A percentile compares a stretch with the other conserved stretches of the same genome.
Conservation (phyloP, 148 eudicot genomes). For the Rhododendron vialii region DNA sequence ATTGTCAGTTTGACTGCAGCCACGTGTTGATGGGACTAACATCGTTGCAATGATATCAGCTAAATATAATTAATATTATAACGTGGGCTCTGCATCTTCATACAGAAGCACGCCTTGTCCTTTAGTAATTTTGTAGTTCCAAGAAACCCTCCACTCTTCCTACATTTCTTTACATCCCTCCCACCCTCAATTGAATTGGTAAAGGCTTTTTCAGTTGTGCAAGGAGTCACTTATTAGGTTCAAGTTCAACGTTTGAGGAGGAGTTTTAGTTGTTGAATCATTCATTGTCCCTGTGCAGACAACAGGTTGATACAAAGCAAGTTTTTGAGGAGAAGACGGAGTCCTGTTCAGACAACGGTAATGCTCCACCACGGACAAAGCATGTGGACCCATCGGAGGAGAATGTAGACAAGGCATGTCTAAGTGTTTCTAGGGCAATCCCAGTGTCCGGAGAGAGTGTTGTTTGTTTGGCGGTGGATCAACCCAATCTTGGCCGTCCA, state of each 20-base stretch:
- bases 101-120: background rate
- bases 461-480: slow-evolving; percentile 41
- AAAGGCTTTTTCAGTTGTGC: background rate
- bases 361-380: slow-evolving; percentile 60
- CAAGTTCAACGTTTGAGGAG: background rate
- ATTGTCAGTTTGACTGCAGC: background rate
- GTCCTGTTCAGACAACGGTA: slow-evolving; percentile 51
- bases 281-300: slow-evolving; percentile 39
- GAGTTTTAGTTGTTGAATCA: background rate
- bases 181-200: no score
- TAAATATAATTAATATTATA: background rate
- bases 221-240: background rate
- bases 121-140: background rate
- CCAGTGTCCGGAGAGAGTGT: slow-evolving; percentile 51
- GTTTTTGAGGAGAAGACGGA: slow-evolving; percentile 69
- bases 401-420: slow-evolving; percentile 92
- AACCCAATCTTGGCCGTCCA: slow-evolving; percentile 32
- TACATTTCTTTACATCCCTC: background rate
- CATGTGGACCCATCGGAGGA: slow-evolving; percentile 81
- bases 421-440: slow-evolving; percentile 53
- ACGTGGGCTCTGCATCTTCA: background rate
- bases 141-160: background rate
- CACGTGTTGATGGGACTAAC: background rate
- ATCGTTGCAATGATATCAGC: background rate
- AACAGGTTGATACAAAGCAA: slow-evolving; percentile 61